Conservation (phyloP, 805 yeast species). For the Zygosaccharomyces rouxii region DNA sequence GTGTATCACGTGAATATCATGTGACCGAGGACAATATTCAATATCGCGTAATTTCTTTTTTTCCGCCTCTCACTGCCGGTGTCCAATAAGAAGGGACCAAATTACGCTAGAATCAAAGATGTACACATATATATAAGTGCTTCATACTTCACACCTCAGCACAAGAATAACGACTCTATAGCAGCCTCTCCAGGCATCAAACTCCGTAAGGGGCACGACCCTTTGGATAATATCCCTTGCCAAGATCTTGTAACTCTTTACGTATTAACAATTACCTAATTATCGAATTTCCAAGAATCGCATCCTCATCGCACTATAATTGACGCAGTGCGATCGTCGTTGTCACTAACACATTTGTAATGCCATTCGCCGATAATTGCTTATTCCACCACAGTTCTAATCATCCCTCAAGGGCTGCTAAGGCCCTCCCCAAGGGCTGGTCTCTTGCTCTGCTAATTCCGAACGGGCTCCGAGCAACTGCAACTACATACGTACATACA, state of each 20-base stretch:
- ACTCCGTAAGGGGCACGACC: not conserved
- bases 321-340: slow-evolving; percentile 3
- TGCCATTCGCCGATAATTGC: not conserved
- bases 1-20: no score
- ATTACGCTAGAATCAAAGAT: not conserved
- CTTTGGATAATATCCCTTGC: not conserved
- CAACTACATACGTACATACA: no score
- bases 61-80: not conserved
- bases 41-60: not conserved
- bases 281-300: slow-evolving; percentile 1
- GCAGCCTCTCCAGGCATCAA: not conserved
- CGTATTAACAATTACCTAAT: not conserved
- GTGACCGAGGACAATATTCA: no score
- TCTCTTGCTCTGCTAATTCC: slow-evolving; percentile 4
- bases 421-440: slow-evolving; percentile 2
- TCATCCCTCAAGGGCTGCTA: slow-evolving; percentile 1
- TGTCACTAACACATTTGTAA: not conserved
- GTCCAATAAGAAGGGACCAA: not conserved
- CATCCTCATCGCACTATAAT: slow-evolving; percentile 3
- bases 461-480: slow-evolving; percentile 4
- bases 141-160: not conserved
- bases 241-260: not conserved
- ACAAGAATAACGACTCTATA: not conserved
- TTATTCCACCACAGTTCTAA: not conserved
- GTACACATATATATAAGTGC: not conserved